A percentile compares a stretch with the other conserved stretches of the same genome.
phyloP scores from a whole-genome alignment of 768 basidiomycete species.

The Boletus fagicola region DNA sequence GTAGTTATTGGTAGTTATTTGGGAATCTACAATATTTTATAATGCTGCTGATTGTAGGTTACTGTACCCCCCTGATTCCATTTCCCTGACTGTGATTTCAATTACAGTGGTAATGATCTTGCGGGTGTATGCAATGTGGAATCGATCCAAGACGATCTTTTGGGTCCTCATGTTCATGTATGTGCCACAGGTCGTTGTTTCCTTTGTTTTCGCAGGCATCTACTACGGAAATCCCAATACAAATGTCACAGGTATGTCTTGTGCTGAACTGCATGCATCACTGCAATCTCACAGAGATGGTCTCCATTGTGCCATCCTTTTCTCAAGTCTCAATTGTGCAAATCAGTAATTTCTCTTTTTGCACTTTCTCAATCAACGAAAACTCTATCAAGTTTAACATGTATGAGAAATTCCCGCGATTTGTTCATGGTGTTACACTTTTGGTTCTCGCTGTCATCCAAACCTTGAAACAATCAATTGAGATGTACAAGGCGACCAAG shows the following conservation, averaged over 20 bases:
- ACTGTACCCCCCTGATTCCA: neutral
- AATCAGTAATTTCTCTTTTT: too few species aligned
- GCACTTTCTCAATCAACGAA: too few species aligned
- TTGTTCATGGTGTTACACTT: too few species aligned
- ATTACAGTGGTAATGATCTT: too few species aligned
- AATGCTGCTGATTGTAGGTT: slow-evolving; percentile 12
- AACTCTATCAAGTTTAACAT: too few species aligned
- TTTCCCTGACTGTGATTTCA: neutral
- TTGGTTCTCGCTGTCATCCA: neutral
- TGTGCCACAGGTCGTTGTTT: neutral
- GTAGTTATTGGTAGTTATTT: neutral
- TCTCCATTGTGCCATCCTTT: too few species aligned
- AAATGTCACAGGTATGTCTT: neutral
- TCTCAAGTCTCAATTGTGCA: neutral
- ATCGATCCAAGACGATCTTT: neutral
- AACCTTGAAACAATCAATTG: neutral
- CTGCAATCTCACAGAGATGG: neutral
- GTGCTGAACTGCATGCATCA: neutral
- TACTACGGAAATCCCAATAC: neutral
- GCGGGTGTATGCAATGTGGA: neutral
- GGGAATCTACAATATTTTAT: slow-evolving; percentile 7
- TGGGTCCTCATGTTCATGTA: neutral
- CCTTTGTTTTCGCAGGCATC: neutral
- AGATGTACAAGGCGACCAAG: neutral
- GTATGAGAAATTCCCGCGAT: neutral